These are phyloP conservation scores for Trypanosoma brucei DNA, from an alignment of 208 protist genomes.

Conservation along the genomic window DNA sequence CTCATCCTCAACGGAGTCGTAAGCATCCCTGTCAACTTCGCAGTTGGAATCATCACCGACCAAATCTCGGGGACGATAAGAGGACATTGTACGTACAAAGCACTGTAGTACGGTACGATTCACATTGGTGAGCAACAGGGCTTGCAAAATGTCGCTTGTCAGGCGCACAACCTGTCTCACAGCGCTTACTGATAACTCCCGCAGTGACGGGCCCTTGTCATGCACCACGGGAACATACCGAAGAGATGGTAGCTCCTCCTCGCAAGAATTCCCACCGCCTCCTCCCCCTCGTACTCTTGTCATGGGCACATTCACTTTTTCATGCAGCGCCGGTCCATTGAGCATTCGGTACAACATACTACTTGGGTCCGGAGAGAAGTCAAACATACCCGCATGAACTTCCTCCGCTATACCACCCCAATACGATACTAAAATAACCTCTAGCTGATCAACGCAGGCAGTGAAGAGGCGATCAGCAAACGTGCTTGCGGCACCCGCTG, in stretches of 20 bases:
- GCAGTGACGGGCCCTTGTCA: constrained; percentile 30
- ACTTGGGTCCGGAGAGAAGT: constrained; percentile 11
- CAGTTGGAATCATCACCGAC: constrained; percentile 6
- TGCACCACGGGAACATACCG: constrained; percentile 18
- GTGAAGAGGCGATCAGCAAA: constrained; percentile 53
- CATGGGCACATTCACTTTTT: neutral
- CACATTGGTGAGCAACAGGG: constrained; percentile 62
- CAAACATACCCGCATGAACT: constrained; percentile 18
- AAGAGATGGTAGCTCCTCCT: constrained; percentile 16
- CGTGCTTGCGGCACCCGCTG: constrained; percentile 28
- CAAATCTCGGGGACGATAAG: constrained; percentile 51
- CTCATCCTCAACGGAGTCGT: constrained; percentile 25
- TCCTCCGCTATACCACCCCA: constrained; percentile 65
- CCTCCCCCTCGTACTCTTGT: neutral
- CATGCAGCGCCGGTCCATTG: constrained; percentile 16
- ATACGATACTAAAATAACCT: constrained; percentile 73
- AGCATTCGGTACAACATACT: constrained; percentile 20
- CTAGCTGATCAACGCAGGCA: constrained; percentile 55
- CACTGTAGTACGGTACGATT: constrained; percentile 55
- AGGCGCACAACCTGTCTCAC: constrained; percentile 55
- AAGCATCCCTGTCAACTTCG: neutral
- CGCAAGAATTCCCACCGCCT: neutral
- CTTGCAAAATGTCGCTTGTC: constrained; percentile 41
- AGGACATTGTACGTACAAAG: constrained; percentile 55
- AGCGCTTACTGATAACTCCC: constrained; percentile 60